phyloP scores from a whole-genome alignment of 1,139 yeast species.

The Zygosaccharomyces pseudobailii region DNA sequence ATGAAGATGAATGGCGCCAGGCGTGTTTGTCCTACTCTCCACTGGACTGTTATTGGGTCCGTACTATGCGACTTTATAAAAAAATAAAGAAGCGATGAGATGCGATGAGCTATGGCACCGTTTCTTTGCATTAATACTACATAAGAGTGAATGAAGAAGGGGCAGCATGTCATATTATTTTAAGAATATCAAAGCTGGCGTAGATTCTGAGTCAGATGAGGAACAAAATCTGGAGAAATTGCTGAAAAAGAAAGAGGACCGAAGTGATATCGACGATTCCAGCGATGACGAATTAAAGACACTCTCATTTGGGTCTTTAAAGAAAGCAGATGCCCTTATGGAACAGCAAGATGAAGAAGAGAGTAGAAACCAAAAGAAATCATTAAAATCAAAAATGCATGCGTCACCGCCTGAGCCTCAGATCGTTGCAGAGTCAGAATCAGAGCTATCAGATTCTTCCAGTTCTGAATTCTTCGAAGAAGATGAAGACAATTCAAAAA shows the following conservation, averaged over 20 bases:
- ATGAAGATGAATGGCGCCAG: too few species aligned
- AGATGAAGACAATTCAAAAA: slow-evolving; percentile 15
- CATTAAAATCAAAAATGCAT: slow-evolving; percentile 20
- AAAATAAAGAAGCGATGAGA: slow-evolving; percentile 9
- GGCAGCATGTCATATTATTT: slow-evolving; percentile 30
- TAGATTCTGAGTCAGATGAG: slow-evolving; percentile 28
- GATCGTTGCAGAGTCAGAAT: slow-evolving; percentile 20
- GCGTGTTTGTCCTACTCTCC: too few species aligned
- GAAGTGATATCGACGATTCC: slow-evolving; percentile 27
- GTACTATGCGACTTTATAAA: neutral
- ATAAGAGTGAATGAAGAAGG: neutral
- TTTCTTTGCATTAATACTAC: neutral
- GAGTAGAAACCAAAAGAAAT: slow-evolving; percentile 9
- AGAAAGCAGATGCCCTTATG: slow-evolving; percentile 51
- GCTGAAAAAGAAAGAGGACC: slow-evolving; percentile 14
- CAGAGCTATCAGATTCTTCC: slow-evolving; percentile 18
- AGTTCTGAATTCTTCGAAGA: slow-evolving; percentile 30
- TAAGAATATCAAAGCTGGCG: slow-evolving; percentile 28
- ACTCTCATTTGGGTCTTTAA: slow-evolving; percentile 57
- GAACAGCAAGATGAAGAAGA: slow-evolving; percentile 33
- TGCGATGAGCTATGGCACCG: slow-evolving; percentile 5
- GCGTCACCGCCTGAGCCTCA: slow-evolving; percentile 23
- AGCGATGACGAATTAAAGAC: slow-evolving; percentile 34
- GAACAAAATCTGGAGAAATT: slow-evolving; percentile 23
- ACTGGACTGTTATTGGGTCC: neutral